phyloP scores from a whole-genome alignment of 108 stramenopile species.

The Fragilaria radians region DNA sequence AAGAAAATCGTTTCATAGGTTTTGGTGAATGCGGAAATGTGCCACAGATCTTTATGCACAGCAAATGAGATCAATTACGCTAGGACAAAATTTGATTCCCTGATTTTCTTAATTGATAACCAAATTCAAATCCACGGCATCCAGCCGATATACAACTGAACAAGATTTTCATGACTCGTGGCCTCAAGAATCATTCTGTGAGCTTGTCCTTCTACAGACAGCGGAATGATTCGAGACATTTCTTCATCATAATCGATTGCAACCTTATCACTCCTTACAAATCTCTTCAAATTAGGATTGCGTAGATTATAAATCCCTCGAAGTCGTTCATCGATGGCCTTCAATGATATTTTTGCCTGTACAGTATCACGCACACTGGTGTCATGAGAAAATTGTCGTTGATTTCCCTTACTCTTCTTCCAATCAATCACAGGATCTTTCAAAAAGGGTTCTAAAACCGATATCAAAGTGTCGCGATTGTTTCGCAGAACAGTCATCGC shows the following conservation, averaged over 20 bases:
- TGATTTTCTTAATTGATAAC: too few species aligned
- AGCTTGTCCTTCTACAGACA: constrained; percentile 88
- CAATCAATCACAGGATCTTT: constrained; percentile 90
- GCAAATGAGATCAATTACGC: too few species aligned
- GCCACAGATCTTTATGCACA: too few species aligned
- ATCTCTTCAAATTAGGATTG: constrained; percentile 74
- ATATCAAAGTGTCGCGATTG: constrained; percentile 89
- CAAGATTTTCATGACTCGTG: constrained; percentile 74
- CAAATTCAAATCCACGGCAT: constrained; percentile 86
- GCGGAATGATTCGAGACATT: constrained; percentile 50
- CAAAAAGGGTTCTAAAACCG: constrained; percentile 96
- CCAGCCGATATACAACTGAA: constrained; percentile 87
- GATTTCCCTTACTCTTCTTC: constrained; percentile 40
- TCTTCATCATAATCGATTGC: constrained; percentile 43
- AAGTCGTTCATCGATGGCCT: constrained; percentile 74
- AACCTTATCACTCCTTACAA: constrained; percentile 31
- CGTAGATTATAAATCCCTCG: constrained; percentile 80
- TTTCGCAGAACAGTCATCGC: constrained; percentile 84
- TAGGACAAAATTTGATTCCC: too few species aligned
- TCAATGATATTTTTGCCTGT: constrained; percentile 52
- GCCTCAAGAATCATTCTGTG: constrained; percentile 85
- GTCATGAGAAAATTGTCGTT: constrained; percentile 6
- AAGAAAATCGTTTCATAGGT: too few species aligned
- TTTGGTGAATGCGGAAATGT: too few species aligned
- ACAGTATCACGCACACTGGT: constrained; percentile 10